A percentile compares a stretch with the other conserved stretches of the same genome.
Evolutionary conservation across 768 basidiomycete species (phyloP).

Genomic region (Collybia sordida): DNA sequence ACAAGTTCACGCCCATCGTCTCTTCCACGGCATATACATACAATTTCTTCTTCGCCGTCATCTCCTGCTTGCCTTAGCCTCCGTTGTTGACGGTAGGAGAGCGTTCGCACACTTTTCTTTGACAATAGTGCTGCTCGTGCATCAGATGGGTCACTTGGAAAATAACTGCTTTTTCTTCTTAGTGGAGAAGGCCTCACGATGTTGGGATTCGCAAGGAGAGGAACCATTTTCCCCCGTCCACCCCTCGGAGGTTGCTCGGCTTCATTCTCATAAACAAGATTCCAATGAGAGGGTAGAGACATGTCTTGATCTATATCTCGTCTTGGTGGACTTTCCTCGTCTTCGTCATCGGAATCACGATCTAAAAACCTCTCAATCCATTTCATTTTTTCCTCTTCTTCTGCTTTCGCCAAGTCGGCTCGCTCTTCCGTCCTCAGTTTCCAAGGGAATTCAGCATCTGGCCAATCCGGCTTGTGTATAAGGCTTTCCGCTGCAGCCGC

Average conservation of each 20-base stretch:
- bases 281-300: constrained; percentile 1
- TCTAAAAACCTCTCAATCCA: constrained; percentile 74
- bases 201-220: constrained; percentile 43
- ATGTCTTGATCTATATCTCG: constrained; percentile 7
- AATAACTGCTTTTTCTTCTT: constrained; percentile 32
- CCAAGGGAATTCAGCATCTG: constrained; percentile 81
- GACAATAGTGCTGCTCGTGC: constrained; percentile 72
- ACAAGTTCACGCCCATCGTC: constrained; percentile 78
- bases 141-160: constrained; percentile 73
- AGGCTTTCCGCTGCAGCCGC: constrained; percentile 27
- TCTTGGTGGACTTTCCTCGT: constrained; percentile 30
- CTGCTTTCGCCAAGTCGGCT: constrained; percentile 46
- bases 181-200: constrained; percentile 13
- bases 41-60: constrained; percentile 46
- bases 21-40: constrained; percentile 66
- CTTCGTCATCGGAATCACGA: constrained; percentile 66
- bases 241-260: constrained; percentile 23
- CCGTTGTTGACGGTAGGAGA: constrained; percentile 53
- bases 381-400: constrained; percentile 59
- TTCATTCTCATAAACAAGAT: neutral
- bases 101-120: constrained; percentile 64
- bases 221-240: constrained; percentile 64
- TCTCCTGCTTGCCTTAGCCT: constrained; percentile 34
- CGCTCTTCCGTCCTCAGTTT: constrained; percentile 57
- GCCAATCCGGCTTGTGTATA: constrained; percentile 68